These are phyloP conservation scores for Phytophthora sojae DNA, from an alignment of 352 stramenopile species.

Conservation along the genomic window DNA sequence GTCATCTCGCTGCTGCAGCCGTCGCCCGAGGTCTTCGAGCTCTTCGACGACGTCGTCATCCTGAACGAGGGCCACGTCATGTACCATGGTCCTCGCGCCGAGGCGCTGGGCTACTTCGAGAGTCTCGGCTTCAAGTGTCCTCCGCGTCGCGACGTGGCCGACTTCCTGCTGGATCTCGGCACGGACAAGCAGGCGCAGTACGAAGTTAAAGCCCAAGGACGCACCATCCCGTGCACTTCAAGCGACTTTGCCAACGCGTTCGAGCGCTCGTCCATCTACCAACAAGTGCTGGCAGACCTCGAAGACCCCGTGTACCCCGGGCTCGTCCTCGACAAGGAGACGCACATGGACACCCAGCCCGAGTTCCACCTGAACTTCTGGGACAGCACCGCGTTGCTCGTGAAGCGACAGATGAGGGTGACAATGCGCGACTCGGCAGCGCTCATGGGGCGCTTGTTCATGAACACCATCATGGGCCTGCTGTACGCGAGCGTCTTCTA, in stretches of 20 bases:
- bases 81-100: slow-evolving; percentile 81
- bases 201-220: slow-evolving; percentile 10
- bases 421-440: no score
- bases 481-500: no score
- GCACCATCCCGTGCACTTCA: neutral
- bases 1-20: slow-evolving; percentile 90
- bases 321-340: slow-evolving; percentile 31
- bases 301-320: slow-evolving; percentile 20
- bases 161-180: slow-evolving; percentile 7
- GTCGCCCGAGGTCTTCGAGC: no score
- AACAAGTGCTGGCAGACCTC: slow-evolving; percentile 29
- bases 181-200: slow-evolving; percentile 42
- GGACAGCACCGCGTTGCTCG: slow-evolving; percentile 9
- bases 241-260: slow-evolving; percentile 36
- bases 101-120: slow-evolving; percentile 65
- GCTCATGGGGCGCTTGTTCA: no score
- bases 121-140: slow-evolving; percentile 49
- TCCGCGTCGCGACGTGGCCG: slow-evolving; percentile 8
- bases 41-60: slow-evolving; percentile 96
- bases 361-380: slow-evolving; percentile 25
- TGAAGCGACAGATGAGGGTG: slow-evolving; percentile 11
- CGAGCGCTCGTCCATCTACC: slow-evolving; percentile 30
- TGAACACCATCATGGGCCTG: no score
- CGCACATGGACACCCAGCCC: slow-evolving; percentile 15
- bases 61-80: slow-evolving; percentile 91